Evolutionary conservation across 2,329 filamentous ascomycete genomes (phyloP).

Genomic region (Cadophora malorum): DNA sequence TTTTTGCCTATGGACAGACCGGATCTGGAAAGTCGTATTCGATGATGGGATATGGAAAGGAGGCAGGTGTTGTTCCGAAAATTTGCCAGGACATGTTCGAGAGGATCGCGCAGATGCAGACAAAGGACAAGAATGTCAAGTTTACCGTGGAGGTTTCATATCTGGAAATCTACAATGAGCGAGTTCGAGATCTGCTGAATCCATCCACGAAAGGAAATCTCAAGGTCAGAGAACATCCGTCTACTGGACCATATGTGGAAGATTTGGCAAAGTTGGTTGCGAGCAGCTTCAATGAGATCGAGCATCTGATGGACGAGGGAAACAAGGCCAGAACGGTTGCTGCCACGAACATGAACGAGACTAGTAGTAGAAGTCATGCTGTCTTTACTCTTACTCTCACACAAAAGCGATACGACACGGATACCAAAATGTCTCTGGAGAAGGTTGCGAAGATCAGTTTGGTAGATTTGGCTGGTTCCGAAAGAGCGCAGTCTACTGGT

Average conservation of each 20-base stretch:
- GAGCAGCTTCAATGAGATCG: slow-evolving; percentile 91
- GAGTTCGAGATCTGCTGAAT: slow-evolving; percentile 93
- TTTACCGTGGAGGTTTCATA: slow-evolving; percentile 99
- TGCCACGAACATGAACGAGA: slow-evolving; percentile 99
- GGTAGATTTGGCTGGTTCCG: slow-evolving; percentile 96
- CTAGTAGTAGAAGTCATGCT: slow-evolving; percentile 95
- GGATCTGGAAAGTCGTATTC: slow-evolving; percentile 99
- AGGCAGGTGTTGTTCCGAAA: slow-evolving; percentile 92
- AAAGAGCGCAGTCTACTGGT: slow-evolving; percentile 95
- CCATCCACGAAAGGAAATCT: slow-evolving; percentile 95
- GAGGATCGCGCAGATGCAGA: slow-evolving; percentile 73
- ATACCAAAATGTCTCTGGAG: slow-evolving; percentile 97
- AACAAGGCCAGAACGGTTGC: slow-evolving; percentile 98
- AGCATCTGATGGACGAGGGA: slow-evolving; percentile 98
- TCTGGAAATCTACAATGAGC: slow-evolving; percentile 98
- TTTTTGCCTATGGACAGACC: slow-evolving; percentile 98
- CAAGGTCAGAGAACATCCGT: slow-evolving; percentile 96
- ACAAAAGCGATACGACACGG: slow-evolving; percentile 87
- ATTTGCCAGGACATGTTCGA: slow-evolving; percentile 99
- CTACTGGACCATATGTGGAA: slow-evolving; percentile 96
- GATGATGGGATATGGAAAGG: slow-evolving; percentile 99
- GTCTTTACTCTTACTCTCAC: slow-evolving; percentile 97
- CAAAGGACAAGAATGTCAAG: slow-evolving; percentile 72
- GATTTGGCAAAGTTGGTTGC: slow-evolving; percentile 96
- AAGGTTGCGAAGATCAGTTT: slow-evolving; percentile 98